phyloP scores from a whole-genome alignment of 148 eudicot species.

The Suaeda aralocaspica region DNA sequence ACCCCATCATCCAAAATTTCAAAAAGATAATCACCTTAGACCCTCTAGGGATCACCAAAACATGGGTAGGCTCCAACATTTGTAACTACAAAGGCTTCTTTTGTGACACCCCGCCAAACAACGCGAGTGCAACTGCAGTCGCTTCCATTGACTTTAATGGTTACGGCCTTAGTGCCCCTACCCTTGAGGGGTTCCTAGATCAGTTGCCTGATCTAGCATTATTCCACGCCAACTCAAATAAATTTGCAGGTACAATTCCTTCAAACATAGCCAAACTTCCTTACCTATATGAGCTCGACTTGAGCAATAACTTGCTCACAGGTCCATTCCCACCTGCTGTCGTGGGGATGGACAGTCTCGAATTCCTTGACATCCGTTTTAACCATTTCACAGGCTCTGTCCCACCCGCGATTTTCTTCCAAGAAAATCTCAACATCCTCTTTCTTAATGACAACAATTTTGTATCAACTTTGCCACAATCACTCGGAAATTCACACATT shows the following conservation, averaged over 20 bases:
- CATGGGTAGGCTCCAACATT: conserved; percentile 71
- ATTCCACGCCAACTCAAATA: conserved; percentile 86
- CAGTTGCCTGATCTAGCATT: conserved; percentile 66
- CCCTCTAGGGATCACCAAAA: conserved; percentile 58
- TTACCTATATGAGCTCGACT: conserved; percentile 74
- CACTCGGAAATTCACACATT: conserved; percentile 28
- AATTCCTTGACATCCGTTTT: conserved; percentile 70
- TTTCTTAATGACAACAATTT: conserved; percentile 36
- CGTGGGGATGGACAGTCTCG: conserved; percentile 42
- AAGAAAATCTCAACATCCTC: conserved; percentile 48
- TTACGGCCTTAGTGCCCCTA: conserved; percentile 50
- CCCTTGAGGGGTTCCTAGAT: conserved; percentile 67
- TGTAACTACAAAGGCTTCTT: conserved; percentile 72
- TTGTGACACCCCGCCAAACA: conserved; percentile 67
- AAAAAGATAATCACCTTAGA: conserved; percentile 56
- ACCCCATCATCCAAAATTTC: conserved; percentile 66
- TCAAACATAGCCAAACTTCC: conserved; percentile 51
- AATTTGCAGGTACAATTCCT: conserved; percentile 50
- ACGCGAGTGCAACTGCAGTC: conserved; percentile 45
- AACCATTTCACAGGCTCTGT: conserved; percentile 66
- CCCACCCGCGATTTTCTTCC: conserved; percentile 57
- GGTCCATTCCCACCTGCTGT: conserved; percentile 71
- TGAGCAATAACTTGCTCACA: conserved; percentile 75
- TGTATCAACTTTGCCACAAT: conserved; percentile 27
- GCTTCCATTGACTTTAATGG: conserved; percentile 89